Evolutionary conservation across 345 rosid species (phyloP).

Genomic region (Raphanus sativus): DNA sequence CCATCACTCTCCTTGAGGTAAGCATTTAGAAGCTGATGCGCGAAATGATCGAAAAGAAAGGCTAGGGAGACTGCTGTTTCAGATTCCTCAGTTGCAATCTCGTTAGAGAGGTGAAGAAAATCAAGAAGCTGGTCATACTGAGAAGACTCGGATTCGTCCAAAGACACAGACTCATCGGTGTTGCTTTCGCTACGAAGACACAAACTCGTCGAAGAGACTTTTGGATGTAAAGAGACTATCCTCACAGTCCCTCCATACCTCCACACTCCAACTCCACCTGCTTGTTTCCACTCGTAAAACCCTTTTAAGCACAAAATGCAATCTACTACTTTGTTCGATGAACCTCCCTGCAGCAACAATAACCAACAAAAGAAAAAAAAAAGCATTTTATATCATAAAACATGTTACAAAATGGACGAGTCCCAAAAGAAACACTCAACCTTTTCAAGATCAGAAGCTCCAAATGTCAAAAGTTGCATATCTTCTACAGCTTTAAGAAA

Average conservation of each 20-base stretch:
- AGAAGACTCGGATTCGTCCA: slow-evolving; percentile 85
- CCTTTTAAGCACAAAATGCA: slow-evolving; percentile 97
- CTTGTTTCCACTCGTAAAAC: slow-evolving; percentile 88
- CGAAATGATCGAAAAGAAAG: slow-evolving; percentile 83
- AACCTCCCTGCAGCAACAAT: slow-evolving; percentile 63
- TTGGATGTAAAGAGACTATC: slow-evolving; percentile 72
- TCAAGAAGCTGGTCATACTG: slow-evolving; percentile 86
- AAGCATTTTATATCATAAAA: not conserved
- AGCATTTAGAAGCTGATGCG: slow-evolving; percentile 77
- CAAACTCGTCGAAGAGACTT: slow-evolving; percentile 57
- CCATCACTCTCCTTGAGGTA: slow-evolving; percentile 71
- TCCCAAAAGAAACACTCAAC: slow-evolving; percentile 36
- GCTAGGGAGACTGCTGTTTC: slow-evolving; percentile 69
- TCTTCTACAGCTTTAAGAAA: slow-evolving; percentile 85
- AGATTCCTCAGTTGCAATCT: slow-evolving; percentile 72
- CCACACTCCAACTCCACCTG: slow-evolving; percentile 96
- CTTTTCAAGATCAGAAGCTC: slow-evolving; percentile 94
- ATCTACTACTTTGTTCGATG: slow-evolving; percentile 91
- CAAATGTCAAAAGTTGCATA: slow-evolving; percentile 95
- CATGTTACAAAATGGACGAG: not conserved
- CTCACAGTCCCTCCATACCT: slow-evolving; percentile 95
- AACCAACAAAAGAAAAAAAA: not conserved
- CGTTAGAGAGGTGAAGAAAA: slow-evolving; percentile 82
- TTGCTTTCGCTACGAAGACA: slow-evolving; percentile 72
- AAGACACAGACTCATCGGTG: slow-evolving; percentile 74